These are phyloP conservation scores for Zymoseptoria pseudotritici DNA, from an alignment of 2,329 filamentous ascomycete species.

Conservation along the genomic window DNA sequence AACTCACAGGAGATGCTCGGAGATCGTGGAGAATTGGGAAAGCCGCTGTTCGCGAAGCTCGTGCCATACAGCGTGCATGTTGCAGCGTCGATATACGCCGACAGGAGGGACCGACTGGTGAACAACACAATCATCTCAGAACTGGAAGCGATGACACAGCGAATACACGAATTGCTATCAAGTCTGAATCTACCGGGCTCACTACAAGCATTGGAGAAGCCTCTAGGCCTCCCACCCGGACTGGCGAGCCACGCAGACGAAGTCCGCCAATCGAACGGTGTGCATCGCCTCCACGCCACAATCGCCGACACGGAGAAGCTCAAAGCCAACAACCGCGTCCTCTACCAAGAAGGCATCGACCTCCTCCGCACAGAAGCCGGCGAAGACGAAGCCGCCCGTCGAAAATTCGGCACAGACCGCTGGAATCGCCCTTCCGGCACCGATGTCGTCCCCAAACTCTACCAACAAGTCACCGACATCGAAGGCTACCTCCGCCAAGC, in stretches of 20 bases:
- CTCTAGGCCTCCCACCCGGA: constrained; percentile 77
- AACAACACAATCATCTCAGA: constrained; percentile 82
- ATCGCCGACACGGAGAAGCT: constrained; percentile 87
- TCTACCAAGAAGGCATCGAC: constrained; percentile 77
- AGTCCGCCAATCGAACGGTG: constrained; percentile 80
- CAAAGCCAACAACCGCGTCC: constrained; percentile 66
- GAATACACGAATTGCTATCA: constrained; percentile 69
- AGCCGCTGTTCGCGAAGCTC: constrained; percentile 78
- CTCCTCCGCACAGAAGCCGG: constrained; percentile 71
- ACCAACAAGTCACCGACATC: constrained; percentile 68
- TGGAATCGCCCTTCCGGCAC: constrained; percentile 69
- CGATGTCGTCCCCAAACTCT: constrained; percentile 64
- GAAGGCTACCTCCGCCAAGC: constrained; percentile 77
- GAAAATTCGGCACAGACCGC: constrained; percentile 76
- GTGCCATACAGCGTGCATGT: constrained; percentile 95
- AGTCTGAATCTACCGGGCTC: constrained; percentile 86
- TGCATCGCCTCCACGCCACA: constrained; percentile 67
- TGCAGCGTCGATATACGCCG: constrained; percentile 90
- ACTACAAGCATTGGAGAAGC: constrained; percentile 89
- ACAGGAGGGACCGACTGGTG: constrained; percentile 80
- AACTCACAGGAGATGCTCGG: constrained; percentile 75
- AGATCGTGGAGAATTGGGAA: constrained; percentile 67
- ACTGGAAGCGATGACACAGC: constrained; percentile 71
- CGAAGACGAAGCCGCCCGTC: constrained; percentile 69
- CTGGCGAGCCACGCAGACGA: constrained; percentile 88